Evolutionary conservation across 352 stramenopile genomes (phyloP).

Genomic region (Globisporangium abappressorium): DNA sequence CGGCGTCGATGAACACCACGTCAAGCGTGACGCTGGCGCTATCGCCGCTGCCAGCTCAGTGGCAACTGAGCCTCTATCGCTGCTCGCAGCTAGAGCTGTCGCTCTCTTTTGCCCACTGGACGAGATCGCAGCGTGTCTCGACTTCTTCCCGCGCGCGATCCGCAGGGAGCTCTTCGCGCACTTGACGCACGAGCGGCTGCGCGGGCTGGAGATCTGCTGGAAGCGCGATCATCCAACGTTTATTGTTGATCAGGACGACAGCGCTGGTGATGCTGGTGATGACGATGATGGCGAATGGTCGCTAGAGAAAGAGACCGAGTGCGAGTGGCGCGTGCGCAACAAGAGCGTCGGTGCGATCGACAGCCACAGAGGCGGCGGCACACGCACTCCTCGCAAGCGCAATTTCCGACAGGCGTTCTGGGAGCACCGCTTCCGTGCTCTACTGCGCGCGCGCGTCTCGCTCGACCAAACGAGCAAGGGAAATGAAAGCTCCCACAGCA

Average conservation of each 20-base stretch:
- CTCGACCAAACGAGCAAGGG: not conserved
- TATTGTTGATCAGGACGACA: not conserved
- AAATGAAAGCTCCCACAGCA: not conserved
- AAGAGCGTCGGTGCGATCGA: constrained; percentile 1
- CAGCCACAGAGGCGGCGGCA: not conserved
- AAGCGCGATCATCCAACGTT: not conserved
- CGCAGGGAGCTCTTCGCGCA: constrained; percentile 40
- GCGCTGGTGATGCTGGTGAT: constrained; percentile 20
- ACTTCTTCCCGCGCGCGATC: constrained; percentile 38
- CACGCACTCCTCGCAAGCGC: constrained; percentile 24
- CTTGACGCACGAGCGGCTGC: constrained; percentile 40
- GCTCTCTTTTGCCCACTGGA: constrained; percentile 31
- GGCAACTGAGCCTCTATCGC: constrained; percentile 17
- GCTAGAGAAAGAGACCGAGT: constrained; percentile 19
- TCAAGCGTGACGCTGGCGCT: not conserved
- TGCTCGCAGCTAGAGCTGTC: constrained; percentile 28
- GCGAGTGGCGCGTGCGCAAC: constrained; percentile 15
- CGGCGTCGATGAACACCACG: not conserved
- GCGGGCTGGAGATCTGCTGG: constrained; percentile 47
- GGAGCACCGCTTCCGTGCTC: constrained; percentile 52
- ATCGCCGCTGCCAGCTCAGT: not conserved
- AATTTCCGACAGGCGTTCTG: constrained; percentile 47
- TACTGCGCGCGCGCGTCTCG: constrained; percentile 36
- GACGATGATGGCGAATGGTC: constrained; percentile 15
- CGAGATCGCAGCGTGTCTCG: constrained; percentile 38